phyloP scores from a whole-genome alignment of 306 rosid species.

The Inga leiocalycina region DNA sequence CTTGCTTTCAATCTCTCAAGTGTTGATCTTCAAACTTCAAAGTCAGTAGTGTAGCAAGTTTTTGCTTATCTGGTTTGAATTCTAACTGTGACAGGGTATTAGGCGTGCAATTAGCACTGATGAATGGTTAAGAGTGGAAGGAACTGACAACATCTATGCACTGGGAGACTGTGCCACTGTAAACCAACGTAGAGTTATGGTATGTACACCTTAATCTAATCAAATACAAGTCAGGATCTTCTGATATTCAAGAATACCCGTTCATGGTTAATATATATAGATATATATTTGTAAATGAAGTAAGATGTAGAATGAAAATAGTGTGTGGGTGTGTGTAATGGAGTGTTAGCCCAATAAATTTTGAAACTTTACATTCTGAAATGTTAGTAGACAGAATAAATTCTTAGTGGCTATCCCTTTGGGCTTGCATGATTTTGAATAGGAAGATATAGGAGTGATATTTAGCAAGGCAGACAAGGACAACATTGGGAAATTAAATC shows the following conservation, averaged over 20 bases:
- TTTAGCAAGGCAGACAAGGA: constrained; percentile 77
- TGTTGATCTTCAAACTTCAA: not conserved
- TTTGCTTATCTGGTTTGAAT: constrained; percentile 13
- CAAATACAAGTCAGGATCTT: not conserved
- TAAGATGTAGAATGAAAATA: not conserved
- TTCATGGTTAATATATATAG: not conserved
- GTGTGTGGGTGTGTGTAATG: not conserved
- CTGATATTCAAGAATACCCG: not conserved
- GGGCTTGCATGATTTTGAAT: constrained; percentile 26
- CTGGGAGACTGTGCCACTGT: constrained; percentile 95
- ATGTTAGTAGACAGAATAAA: not conserved
- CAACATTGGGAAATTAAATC: constrained; percentile 67
- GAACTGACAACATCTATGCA: constrained; percentile 73
- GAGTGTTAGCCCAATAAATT: not conserved
- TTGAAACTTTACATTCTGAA: not conserved
- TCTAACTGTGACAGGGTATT: constrained; percentile 52
- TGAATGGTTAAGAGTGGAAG: constrained; percentile 98
- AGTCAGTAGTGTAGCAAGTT: not conserved
- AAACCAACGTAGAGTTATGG: constrained; percentile 94
- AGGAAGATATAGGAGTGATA: constrained; percentile 91
- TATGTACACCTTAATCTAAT: constrained; percentile 20
- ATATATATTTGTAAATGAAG: too few species aligned
- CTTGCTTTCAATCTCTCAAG: constrained; percentile 7
- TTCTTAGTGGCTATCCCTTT: not conserved
- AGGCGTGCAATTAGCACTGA: constrained; percentile 90